Evolutionary conservation across 2,329 filamentous ascomycete genomes (phyloP).

Genomic region (Fonsecaea pedrosoi): DNA sequence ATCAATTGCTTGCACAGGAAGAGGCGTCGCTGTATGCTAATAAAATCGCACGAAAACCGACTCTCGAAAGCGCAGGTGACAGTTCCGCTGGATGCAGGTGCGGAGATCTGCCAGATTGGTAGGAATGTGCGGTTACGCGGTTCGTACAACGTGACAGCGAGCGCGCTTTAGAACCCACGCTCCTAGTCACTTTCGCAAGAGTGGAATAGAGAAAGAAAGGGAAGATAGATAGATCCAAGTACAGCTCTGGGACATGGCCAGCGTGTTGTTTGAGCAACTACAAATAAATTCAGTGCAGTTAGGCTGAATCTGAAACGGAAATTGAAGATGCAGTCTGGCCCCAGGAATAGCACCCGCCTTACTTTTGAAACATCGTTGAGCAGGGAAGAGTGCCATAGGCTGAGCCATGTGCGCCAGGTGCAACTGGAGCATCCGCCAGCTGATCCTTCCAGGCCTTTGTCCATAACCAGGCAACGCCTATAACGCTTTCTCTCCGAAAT

Average conservation of each 20-base stretch:
- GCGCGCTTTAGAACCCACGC: background rate
- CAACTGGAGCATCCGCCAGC: conserved; percentile 4
- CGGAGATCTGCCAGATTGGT: background rate
- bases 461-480: background rate
- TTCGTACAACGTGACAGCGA: background rate
- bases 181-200: background rate
- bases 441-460: conserved; percentile 21
- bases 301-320: conserved; percentile 26
- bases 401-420: background rate
- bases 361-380: conserved; percentile 16
- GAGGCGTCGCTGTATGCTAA: background rate
- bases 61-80: background rate
- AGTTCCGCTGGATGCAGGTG: conserved; percentile 4
- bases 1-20: background rate
- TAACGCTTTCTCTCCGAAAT: conserved; percentile 1
- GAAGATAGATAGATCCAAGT: background rate
- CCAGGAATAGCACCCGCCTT: conserved; percentile 22
- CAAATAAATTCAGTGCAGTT: background rate
- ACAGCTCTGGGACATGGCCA: conserved; percentile 8
- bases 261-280: background rate
- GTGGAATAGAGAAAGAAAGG: background rate
- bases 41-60: background rate
- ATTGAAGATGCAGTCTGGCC: conserved; percentile 16
- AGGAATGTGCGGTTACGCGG: conserved; percentile 11
- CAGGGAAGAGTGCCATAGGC: background rate